Conservation (phyloP, 225 moss, liverwort and hornwort genomes). For the Anthoceros angustus region DNA sequence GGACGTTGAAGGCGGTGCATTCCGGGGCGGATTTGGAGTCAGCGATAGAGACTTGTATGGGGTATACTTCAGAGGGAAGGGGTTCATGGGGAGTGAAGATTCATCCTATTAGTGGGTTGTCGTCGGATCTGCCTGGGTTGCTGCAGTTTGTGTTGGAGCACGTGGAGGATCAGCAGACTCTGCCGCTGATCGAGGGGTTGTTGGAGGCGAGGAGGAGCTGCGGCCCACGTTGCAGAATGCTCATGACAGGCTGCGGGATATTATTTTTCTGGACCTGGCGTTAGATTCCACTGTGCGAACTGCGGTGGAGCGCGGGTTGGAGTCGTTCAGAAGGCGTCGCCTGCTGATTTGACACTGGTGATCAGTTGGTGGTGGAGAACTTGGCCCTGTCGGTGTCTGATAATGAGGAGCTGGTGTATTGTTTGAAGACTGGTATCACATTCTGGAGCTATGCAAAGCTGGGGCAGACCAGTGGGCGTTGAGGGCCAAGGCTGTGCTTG, state of each 20-base stretch:
- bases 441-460: slow-evolving; percentile 33
- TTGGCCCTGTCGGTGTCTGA: slow-evolving; percentile 65
- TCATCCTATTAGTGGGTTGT: slow-evolving; percentile 69
- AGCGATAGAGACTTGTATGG: slow-evolving; percentile 73
- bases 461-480: slow-evolving; percentile 59
- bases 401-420: slow-evolving; percentile 45
- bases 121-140: slow-evolving; percentile 53
- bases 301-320: slow-evolving; percentile 76
- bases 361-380: slow-evolving; percentile 81
- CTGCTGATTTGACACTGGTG: slow-evolving; percentile 44
- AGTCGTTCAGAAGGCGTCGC: slow-evolving; percentile 37
- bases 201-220: slow-evolving; percentile 79
- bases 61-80: slow-evolving; percentile 66
- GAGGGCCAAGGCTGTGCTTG: slow-evolving; percentile 74
- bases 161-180: slow-evolving; percentile 59
- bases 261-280: slow-evolving; percentile 81
- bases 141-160: slow-evolving; percentile 56
- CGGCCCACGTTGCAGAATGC: slow-evolving; percentile 39
- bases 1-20: slow-evolving; percentile 94
- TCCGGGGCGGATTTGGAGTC: slow-evolving; percentile 97
- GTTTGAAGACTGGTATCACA: slow-evolving; percentile 47
- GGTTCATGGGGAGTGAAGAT: slow-evolving; percentile 82
- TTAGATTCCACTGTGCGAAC: slow-evolving; percentile 92
- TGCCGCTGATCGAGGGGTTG: slow-evolving; percentile 62
- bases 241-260: slow-evolving; percentile 76